A percentile compares a stretch with the other conserved stretches of the same genome.
phyloP scores from a whole-genome alignment of 306 rosid species.

The Medicago lupulina region DNA sequence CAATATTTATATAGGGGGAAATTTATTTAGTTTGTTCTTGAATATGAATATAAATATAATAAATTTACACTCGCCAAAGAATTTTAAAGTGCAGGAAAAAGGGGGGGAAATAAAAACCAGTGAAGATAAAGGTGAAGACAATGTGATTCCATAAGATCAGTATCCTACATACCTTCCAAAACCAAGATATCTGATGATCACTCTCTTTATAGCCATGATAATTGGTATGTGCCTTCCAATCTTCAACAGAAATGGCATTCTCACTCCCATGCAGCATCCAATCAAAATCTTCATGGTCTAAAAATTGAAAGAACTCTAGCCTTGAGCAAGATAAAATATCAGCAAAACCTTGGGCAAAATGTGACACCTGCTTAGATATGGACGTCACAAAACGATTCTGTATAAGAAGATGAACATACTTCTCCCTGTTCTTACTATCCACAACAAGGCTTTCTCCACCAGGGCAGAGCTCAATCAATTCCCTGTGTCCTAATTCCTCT shows the following conservation, averaged over 20 bases:
- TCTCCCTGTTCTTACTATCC: slow-evolving; percentile 72
- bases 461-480: slow-evolving; percentile 73
- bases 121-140: slow-evolving; percentile 7
- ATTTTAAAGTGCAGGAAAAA: background rate
- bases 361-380: slow-evolving; percentile 72
- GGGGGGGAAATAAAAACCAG: background rate
- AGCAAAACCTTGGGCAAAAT: slow-evolving; percentile 75
- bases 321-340: slow-evolving; percentile 62
- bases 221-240: slow-evolving; percentile 88
- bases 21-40: background rate
- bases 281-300: slow-evolving; percentile 89
- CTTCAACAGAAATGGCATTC: slow-evolving; percentile 65
- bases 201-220: slow-evolving; percentile 78
- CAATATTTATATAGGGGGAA: background rate
- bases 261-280: slow-evolving; percentile 88
- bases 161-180: slow-evolving; percentile 78
- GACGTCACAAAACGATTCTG: slow-evolving; percentile 72
- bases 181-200: slow-evolving; percentile 83
- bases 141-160: slow-evolving; percentile 34
- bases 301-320: slow-evolving; percentile 52
- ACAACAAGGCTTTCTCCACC: slow-evolving; percentile 72
- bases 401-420: slow-evolving; percentile 76
- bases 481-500: slow-evolving; percentile 75
- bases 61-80: background rate
- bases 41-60: background rate